Base-by-base conservation (phyloP, 345 rosid genomes). In the Chamaenerion angustifolium region DNA sequence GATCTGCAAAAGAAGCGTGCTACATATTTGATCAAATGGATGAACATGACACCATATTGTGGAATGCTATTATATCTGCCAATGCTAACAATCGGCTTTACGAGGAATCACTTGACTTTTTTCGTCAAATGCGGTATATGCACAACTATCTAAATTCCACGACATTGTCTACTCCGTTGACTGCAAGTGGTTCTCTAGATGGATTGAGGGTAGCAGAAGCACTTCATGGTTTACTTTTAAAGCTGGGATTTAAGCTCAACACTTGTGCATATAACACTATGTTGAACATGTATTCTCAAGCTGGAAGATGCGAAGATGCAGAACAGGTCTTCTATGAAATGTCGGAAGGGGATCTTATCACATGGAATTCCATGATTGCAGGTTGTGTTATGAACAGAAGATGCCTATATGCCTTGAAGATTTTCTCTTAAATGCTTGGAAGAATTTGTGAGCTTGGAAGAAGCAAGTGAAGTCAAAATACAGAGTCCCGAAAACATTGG, bases 291-390 rank as follows among this genome's bases (percentile, higher is more conserved):
- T 85, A 89, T 60, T 68, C 83, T 16, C 75, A 74, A n/a, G 75
- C 75, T 45, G 81, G 83, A 67, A 73, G 69, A 57, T 41, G 64
- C 8, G 71, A 72, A 60, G 76, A 79, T 54, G 83, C 95, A 46
- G 78, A 74, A 51, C 59, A 63, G 50, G 72, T 86, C 37, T 89
- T 89, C 65, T 59, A 54, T 58, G 72, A 56, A 64, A 89, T 85
- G 84, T 63, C 61, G 0, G 69, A 71, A 46, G 81, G 64, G 71
- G 97, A 89, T 76, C 57, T 67, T 61, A 79, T 85, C 62, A 77
- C 95, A 42, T 85, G 83, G 83, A 85, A 89, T 69, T 76, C 95
- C 44, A 68, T 85, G 73, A 64, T 89, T 43, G 75, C 74, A 63
- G 69, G 74, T 64, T 68, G 76, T 67, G 83, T 65, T 54, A 79